Conservation (phyloP, 345 rosid genomes). For the Citrus cavaleriei region DNA sequence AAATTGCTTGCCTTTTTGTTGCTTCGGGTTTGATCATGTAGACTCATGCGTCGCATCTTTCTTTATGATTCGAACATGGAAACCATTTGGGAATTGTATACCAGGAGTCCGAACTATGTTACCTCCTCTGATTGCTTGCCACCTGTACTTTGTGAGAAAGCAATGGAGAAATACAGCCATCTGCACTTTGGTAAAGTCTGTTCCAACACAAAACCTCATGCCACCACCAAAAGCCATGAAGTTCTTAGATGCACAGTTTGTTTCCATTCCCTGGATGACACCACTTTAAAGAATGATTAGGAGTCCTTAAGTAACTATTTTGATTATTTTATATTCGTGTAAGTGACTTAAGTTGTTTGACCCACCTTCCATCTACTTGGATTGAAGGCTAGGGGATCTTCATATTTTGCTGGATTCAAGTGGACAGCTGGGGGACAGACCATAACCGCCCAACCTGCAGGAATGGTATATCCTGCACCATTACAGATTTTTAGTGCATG, state of each 20-base stretch:
- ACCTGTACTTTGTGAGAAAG: constrained; percentile 82
- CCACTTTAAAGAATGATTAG: background rate
- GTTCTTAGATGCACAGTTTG: constrained; percentile 56
- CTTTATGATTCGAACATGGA: constrained; percentile 49
- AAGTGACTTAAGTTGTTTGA: constrained; percentile 1
- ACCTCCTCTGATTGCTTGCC: constrained; percentile 73
- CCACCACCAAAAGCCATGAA: constrained; percentile 99
- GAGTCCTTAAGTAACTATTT: background rate
- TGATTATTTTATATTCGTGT: background rate
- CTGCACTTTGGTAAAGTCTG: constrained; percentile 86
- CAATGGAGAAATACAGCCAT: constrained; percentile 82
- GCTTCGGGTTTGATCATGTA: constrained; percentile 2
- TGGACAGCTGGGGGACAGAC: constrained; percentile 95
- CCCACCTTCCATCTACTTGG: constrained; percentile 93
- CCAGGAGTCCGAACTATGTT: constrained; percentile 76
- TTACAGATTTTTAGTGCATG: constrained; percentile 2
- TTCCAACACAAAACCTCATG: constrained; percentile 93
- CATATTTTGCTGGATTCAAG: constrained; percentile 63
- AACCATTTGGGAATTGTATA: constrained; percentile 79
- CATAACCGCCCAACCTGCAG: constrained; percentile 92
- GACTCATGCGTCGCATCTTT: constrained; percentile 26
- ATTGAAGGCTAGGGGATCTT: constrained; percentile 71
- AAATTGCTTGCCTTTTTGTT: constrained; percentile 2
- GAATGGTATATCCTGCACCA: constrained; percentile 78
- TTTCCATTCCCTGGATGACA: constrained; percentile 52